Evolutionary conservation across 805 yeast species (phyloP), one percentile per base, ranked within the genome.

Genomic region (Candida chauliodis): DNA sequence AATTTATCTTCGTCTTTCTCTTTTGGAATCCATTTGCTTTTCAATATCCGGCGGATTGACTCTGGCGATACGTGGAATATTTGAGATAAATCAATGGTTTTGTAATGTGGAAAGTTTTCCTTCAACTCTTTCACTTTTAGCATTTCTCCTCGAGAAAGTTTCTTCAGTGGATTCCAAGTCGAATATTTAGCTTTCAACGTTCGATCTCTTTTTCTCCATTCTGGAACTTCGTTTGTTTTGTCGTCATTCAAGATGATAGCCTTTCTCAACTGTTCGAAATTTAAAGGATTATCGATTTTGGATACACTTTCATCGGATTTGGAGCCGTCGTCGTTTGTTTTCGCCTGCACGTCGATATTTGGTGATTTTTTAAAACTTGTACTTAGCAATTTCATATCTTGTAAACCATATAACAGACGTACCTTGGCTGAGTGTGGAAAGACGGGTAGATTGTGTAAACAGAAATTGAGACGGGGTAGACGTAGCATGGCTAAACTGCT

Each of bases 21-120:
- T 4, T 58, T 66, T 0, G 96, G 95, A 13, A 56, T 60, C 95
- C 95, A 90, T 26, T 72, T 77, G 4, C 91, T 80, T 53, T 78
- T 80, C 46, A 90, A 55, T 14, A 90, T 87, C 45, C 95, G 73
- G 42, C 95, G 67, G 2, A 89, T 75, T 0, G 90, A 85, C 48
- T 89, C 95, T 1, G 95, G 91, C 1, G 93, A 83, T 4, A 87
- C 71, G 34, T 73, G 66, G 59, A 83, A 89, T 52, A 73, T 73
- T 22, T 73, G 65, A 0, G 88, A 82, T 5, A 90, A 55, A 30
- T 78, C 81, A 2, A 64, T 62, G 2, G 81, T 71, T 3, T 73
- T 75, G 37, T 84, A 46, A n/a, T 74, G 69, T 0, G 96, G 96
- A 44, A 67, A 58, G 38, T 71, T 63, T 10, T 58, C 59, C 48